Evolutionary conservation across 495 filamentous ascomycete species (phyloP).

Genomic region (Articulospora tetracladia): DNA sequence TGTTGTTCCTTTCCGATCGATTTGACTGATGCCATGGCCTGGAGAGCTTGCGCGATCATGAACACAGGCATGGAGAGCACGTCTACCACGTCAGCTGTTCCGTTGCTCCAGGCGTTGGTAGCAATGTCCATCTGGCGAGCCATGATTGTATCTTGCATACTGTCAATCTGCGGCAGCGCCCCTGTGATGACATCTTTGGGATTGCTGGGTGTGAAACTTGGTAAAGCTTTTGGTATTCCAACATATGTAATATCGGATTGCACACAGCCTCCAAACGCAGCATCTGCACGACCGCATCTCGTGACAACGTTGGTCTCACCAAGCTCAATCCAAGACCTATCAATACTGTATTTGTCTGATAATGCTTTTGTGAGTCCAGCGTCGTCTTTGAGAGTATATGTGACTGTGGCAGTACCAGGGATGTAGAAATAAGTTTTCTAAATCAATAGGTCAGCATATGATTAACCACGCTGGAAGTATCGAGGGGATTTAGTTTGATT

Average conservation of each 20-base stretch:
- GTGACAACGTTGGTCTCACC: not conserved
- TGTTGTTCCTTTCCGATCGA: conserved; percentile 16
- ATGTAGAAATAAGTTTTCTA: not conserved
- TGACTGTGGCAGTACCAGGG: not conserved
- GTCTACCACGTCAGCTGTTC: conserved; percentile 13
- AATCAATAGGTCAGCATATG: conserved; percentile 9
- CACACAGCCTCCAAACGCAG: not conserved
- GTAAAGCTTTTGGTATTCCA: conserved; percentile 12
- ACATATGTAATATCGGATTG: conserved; percentile 6
- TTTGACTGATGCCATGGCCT: conserved; percentile 21
- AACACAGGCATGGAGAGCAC: conserved; percentile 22
- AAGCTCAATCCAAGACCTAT: conserved; percentile 10
- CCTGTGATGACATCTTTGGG: conserved; percentile 20
- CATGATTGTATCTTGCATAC: conserved; percentile 14
- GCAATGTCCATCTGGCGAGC: conserved; percentile 7
- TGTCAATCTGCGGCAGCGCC: conserved; percentile 5
- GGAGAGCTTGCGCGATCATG: conserved; percentile 20
- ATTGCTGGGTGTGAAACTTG: conserved; percentile 11
- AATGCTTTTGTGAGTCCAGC: conserved; percentile 7
- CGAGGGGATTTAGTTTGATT: not conserved
- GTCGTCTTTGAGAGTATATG: conserved; percentile 6
- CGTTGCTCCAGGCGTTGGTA: conserved; percentile 3
- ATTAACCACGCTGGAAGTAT: too few species aligned
- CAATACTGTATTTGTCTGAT: conserved; percentile 2
- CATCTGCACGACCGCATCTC: conserved; percentile 1